Evolutionary conservation across 2,329 filamentous ascomycete genomes (phyloP).

Genomic region (Colletotrichum sp.): DNA sequence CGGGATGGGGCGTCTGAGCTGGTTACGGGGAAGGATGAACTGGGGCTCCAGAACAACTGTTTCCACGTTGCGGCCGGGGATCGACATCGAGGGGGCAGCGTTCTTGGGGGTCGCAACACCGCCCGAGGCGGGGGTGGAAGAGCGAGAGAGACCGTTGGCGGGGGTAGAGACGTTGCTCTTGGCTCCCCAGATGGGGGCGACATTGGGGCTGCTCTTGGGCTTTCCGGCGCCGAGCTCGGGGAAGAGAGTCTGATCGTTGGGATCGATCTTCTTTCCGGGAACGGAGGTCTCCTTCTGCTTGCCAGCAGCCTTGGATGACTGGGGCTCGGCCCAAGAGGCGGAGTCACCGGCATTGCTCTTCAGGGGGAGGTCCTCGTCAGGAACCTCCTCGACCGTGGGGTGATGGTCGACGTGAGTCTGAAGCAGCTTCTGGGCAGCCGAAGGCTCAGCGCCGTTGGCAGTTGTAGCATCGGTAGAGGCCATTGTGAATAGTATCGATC

Average conservation of each 20-base stretch:
- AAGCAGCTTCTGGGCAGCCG: constrained; percentile 67
- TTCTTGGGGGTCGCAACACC: constrained; percentile 54
- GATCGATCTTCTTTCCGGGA: constrained; percentile 66
- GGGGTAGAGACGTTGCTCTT: constrained; percentile 65
- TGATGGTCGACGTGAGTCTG: constrained; percentile 66
- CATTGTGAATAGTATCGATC: constrained; percentile 39
- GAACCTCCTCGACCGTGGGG: constrained; percentile 79
- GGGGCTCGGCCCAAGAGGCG: constrained; percentile 51
- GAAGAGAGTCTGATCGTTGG: constrained; percentile 89
- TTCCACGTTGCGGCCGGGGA: constrained; percentile 85
- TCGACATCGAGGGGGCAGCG: constrained; percentile 65
- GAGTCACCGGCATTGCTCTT: constrained; percentile 50
- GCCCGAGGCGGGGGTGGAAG: constrained; percentile 69
- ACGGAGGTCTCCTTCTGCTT: constrained; percentile 68
- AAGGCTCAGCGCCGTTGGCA: constrained; percentile 47
- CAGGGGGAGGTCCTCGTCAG: constrained; percentile 77
- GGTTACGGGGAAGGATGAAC: constrained; percentile 76
- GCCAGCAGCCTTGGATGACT: constrained; percentile 68
- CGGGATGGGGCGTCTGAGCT: constrained; percentile 83
- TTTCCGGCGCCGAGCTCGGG: constrained; percentile 81
- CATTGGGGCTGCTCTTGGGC: constrained; percentile 69
- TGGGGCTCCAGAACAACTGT: constrained; percentile 75
- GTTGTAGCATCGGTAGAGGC: constrained; percentile 42
- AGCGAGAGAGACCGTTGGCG: constrained; percentile 61
- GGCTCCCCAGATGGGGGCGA: constrained; percentile 78